Conservation (phyloP, 1,284 basidiomycete species). For the Malassezia slooffiae region DNA sequence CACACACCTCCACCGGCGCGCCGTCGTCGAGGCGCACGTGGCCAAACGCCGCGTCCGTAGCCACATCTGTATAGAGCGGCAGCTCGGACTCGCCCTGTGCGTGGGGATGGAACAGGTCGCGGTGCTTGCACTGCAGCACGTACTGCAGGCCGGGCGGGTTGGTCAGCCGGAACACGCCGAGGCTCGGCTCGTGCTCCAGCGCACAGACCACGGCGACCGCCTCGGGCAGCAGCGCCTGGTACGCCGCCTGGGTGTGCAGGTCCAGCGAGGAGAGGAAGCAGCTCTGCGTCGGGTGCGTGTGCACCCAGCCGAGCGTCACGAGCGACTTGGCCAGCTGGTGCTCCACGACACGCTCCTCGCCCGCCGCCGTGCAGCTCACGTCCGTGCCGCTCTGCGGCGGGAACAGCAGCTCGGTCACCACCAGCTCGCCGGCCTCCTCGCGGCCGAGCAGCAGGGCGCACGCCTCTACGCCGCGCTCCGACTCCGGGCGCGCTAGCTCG, state of each 20-base stretch:
- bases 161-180: conserved; percentile 74
- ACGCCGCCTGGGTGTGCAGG: conserved; percentile 73
- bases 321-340: conserved; percentile 66
- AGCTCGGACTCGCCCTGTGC: not conserved
- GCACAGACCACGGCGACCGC: conserved; percentile 84
- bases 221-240: conserved; percentile 75
- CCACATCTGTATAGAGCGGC: conserved; percentile 11
- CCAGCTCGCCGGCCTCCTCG: not conserved
- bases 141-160: conserved; percentile 66
- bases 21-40: not conserved
- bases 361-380: conserved; percentile 76
- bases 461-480: conserved; percentile 56
- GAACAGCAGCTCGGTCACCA: conserved; percentile 40
- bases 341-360: conserved; percentile 70
- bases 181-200: conserved; percentile 63
- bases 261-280: conserved; percentile 73
- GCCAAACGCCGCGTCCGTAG: not conserved
- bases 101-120: conserved; percentile 20
- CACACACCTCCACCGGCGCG: not conserved
- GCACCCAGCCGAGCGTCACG: conserved; percentile 83
- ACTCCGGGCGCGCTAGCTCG: conserved; percentile 58
- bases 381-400: conserved; percentile 72
- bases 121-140: conserved; percentile 18
- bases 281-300: conserved; percentile 79
- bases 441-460: conserved; percentile 58